Base-by-base conservation (phyloP, 1,284 basidiomycete genomes). In the Salmacisia buchloeana region DNA sequence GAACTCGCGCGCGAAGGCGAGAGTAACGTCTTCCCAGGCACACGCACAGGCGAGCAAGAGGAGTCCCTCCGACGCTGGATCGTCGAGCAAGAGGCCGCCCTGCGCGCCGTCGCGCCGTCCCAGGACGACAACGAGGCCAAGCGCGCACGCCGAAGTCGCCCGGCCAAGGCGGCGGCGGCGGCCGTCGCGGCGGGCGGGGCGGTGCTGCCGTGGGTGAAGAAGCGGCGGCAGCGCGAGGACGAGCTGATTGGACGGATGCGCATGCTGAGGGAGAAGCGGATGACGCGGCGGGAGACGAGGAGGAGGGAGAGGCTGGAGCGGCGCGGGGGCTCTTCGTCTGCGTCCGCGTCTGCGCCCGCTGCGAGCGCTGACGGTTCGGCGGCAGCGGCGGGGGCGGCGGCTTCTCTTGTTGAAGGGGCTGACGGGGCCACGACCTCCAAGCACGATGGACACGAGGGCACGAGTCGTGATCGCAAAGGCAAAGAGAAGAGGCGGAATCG, bases 201-300 rank as follows among this genome's bases (percentile, higher is more conserved):
- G 46, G 46, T 25, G 46, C 46, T 52, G 6, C 46, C 46, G 18
- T 52, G 46, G 46, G 46, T 25, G 21, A 52, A 52, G 46, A 15
- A 27, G 15, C 46, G 46, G 25, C 23, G 46, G 29, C 46, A 52
- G 23, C 21, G 46, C 23, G 46, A 52, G 23, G 46, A 52, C 23
- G 46, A 52, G 46, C n/a, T 52, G 46, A 52, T 52, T 27, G 46
- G 46, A 27, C 46, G 46, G 25, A 52, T 52, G 46, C 23, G 29
- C 18, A 52, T 27, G 46, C 23, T 52, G 7, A 15, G 46, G 46
- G 46, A 25, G 46, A 52, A 31, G 29, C 23, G 23, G 46, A 52
- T 52, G 15, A 27, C 46, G 25, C 15, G 25, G 23, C 6, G 18
- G 46, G 46, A 52, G 46, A 13, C 46, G 46, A 52, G 46, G 23